Evolutionary conservation across 2,329 filamentous ascomycete species (phyloP), one percentile per base, ranked within the genome.

Genomic region (Cyphellophora europaea): DNA sequence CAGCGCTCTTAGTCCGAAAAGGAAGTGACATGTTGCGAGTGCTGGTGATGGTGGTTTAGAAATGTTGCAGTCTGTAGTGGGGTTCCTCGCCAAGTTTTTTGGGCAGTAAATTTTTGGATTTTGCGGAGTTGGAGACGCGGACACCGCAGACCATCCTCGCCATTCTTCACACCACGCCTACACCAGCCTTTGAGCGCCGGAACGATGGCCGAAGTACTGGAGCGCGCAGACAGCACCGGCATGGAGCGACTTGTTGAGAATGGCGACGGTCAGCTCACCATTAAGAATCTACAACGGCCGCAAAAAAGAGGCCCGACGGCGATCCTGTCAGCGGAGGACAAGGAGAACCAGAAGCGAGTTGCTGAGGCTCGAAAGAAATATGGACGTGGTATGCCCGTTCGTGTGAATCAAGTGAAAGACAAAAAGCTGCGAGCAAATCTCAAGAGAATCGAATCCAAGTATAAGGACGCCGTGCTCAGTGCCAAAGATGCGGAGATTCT

Each of bases 401-500:
- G 80, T 39, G 70, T 79, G 30, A 81, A 80, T 53, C 68, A 66
- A 6, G 76, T 94, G 51, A 82, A 79, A 52, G 87, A 96, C 67
- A 93, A 84, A 70, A 98, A 96, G 58, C 63, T 96, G 43, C 80
- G 86, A 32, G 73, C 77, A 10, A 93, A 85, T 45, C 64, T 98
- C 32, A 80, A 78, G 53, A 69, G 69, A 2, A 71, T 95, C 30
- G 91, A 98, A 56, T 66, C 66, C 40, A 91, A 91, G 58, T 89
- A 87, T 61, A 76, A 87, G 52, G 74, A 81, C 49, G 89, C 89
- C 1, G 67, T 82, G 1, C 60, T 93, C 21, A 80, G 83, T 57
- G 87, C 91, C 11, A 93, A 94, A 61, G 89, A 95, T 67, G 86
- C 89, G 14, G 91, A 98, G 62, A 91, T 98, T 38, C 65, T 98